These are phyloP conservation scores for Auricularia sp. DNA, from an alignment of 768 basidiomycete species.

Conservation along the genomic window DNA sequence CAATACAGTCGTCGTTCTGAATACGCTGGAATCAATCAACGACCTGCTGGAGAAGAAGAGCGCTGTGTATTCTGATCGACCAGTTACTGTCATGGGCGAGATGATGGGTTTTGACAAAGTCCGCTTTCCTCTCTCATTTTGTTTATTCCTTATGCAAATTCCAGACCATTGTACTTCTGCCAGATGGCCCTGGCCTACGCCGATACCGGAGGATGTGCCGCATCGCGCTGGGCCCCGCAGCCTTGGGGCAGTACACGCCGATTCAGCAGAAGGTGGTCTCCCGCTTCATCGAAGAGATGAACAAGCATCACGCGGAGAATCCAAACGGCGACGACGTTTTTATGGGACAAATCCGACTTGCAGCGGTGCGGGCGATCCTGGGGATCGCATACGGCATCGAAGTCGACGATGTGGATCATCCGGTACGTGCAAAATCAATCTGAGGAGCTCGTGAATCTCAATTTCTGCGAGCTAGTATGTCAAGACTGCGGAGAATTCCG, in stretches of 20 bases:
- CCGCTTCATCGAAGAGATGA: neutral
- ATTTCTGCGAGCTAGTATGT: neutral
- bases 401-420: neutral
- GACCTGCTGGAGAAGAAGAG: neutral
- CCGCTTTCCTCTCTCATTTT: neutral
- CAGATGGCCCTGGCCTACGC: neutral
- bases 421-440: neutral
- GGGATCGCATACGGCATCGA: neutral
- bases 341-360: neutral
- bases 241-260: neutral
- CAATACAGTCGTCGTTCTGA: neutral
- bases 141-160: neutral
- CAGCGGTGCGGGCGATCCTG: neutral
- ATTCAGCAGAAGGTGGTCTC: neutral
- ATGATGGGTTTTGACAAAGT: neutral
- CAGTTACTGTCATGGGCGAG: neutral
- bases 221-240: neutral
- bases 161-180: neutral
- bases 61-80: neutral
- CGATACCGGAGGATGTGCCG: neutral
- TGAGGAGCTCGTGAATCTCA: neutral
- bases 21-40: neutral
- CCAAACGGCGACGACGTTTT: neutral
- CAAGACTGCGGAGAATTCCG: neutral
- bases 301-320: neutral